phyloP scores from a whole-genome alignment of 2,329 filamentous ascomycete species.

The Beauveria pseudobassiana region DNA sequence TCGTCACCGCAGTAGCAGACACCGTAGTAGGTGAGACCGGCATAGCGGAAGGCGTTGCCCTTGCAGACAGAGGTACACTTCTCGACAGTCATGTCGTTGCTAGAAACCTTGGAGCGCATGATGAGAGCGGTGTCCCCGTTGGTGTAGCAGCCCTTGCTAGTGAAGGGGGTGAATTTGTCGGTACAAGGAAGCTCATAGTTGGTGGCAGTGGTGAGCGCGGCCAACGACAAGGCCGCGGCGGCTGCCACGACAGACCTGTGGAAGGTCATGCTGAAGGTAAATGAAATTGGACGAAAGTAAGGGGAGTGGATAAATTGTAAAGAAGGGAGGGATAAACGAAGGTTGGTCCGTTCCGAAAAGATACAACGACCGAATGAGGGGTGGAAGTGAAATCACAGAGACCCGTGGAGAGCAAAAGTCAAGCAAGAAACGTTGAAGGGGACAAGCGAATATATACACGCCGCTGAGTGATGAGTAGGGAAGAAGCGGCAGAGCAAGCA shows the following conservation, averaged over 20 bases:
- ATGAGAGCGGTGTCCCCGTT: slow-evolving; percentile 33
- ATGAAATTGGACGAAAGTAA: slow-evolving; percentile 13
- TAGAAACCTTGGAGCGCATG: slow-evolving; percentile 32
- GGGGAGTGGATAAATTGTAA: slow-evolving; percentile 2
- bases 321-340: slow-evolving; percentile 1
- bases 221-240: slow-evolving; percentile 31
- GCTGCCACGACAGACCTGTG: slow-evolving; percentile 26
- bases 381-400: slow-evolving; percentile 2
- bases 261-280: slow-evolving; percentile 23
- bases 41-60: slow-evolving; percentile 43
- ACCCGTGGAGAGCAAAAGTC: not conserved
- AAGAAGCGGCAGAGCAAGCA: not conserved
- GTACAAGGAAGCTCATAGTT: slow-evolving; percentile 38
- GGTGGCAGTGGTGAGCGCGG: slow-evolving; percentile 31
- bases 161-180: slow-evolving; percentile 38
- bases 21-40: slow-evolving; percentile 44
- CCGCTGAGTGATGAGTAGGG: not conserved
- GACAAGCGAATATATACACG: slow-evolving; percentile 1
- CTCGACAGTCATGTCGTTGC: slow-evolving; percentile 38
- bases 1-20: slow-evolving; percentile 47
- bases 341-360: slow-evolving; percentile 18
- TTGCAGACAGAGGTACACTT: slow-evolving; percentile 42
- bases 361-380: not conserved
- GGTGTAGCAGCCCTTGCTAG: slow-evolving; percentile 40
- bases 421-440: not conserved